Percentiles rank a stretch among this genome's conserved stretches.
Conservation (phyloP, 306 rosid genomes). For the Rubus parviflorus region DNA sequence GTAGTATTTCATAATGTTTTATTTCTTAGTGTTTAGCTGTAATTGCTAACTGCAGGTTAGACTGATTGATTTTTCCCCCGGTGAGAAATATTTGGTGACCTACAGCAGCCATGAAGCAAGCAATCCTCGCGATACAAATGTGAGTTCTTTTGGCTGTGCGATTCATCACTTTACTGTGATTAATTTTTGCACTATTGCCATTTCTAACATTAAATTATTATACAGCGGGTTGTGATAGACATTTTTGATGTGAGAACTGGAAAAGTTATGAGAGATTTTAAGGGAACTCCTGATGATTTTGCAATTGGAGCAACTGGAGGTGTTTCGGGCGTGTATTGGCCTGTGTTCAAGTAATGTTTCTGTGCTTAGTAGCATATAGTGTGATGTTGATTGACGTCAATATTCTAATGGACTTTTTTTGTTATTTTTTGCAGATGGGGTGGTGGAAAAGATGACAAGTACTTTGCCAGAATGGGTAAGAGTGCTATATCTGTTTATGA, state of each 20-base stretch:
- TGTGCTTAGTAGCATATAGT: slow-evolving; percentile 2
- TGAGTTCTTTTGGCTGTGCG: slow-evolving; percentile 37
- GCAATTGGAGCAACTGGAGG: slow-evolving; percentile 79
- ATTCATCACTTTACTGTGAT: neutral
- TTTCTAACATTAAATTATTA: slow-evolving; percentile 32
- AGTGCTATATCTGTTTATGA: slow-evolving; percentile 76
- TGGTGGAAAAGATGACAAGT: slow-evolving; percentile 76
- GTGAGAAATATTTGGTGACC: slow-evolving; percentile 82
- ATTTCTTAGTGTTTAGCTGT: slow-evolving; percentile 1
- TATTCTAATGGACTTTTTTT: neutral
- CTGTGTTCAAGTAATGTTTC: slow-evolving; percentile 68
- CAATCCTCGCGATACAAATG: slow-evolving; percentile 88
- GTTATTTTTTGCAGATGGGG: slow-evolving; percentile 66
- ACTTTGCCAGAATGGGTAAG: slow-evolving; percentile 91
- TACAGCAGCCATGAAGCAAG: slow-evolving; percentile 87
- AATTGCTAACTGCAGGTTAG: slow-evolving; percentile 55
- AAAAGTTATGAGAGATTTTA: slow-evolving; percentile 86
- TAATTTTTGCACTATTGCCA: neutral
- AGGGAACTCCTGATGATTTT: slow-evolving; percentile 84
- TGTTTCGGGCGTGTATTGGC: slow-evolving; percentile 84
- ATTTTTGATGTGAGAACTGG: slow-evolving; percentile 92
- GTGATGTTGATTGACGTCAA: neutral
- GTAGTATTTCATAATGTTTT: neutral
- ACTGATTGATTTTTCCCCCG: slow-evolving; percentile 84
- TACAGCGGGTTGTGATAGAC: slow-evolving; percentile 75